phyloP scores from a whole-genome alignment of 768 basidiomycete genomes.

The Mycena vitilis region DNA sequence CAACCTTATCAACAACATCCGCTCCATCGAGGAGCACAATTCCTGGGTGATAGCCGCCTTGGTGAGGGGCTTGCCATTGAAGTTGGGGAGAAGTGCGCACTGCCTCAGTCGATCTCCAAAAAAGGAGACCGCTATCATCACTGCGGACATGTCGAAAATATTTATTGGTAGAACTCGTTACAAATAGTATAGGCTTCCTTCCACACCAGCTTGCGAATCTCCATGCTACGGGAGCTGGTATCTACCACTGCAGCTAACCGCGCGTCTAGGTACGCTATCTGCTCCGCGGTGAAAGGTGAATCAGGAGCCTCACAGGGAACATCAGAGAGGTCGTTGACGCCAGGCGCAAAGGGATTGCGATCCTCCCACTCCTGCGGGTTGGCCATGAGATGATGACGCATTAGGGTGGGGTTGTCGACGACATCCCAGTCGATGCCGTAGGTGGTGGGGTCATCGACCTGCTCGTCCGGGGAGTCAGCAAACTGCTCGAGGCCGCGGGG shows the following conservation, averaged over 20 bases:
- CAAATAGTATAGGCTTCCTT: slow-evolving; percentile 5
- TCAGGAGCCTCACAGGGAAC: slow-evolving; percentile 4
- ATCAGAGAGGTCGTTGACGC: not conserved
- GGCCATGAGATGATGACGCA: slow-evolving; percentile 21
- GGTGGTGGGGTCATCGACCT: slow-evolving; percentile 3
- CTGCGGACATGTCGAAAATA: too few species aligned
- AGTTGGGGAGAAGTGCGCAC: too few species aligned
- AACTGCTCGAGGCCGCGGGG: slow-evolving; percentile 27
- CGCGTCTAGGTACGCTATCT: not conserved
- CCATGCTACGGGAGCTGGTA: slow-evolving; percentile 5
- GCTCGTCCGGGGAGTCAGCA: not conserved
- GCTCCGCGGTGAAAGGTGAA: slow-evolving; percentile 1
- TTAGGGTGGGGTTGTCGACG: slow-evolving; percentile 11
- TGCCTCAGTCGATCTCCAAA: too few species aligned
- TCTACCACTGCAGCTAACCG: not conserved
- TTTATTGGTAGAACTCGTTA: not conserved
- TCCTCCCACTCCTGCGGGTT: slow-evolving; percentile 29
- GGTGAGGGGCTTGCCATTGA: too few species aligned
- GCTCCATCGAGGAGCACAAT: slow-evolving; percentile 1
- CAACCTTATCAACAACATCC: not conserved
- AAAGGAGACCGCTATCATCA: too few species aligned
- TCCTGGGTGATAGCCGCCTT: slow-evolving; percentile 1
- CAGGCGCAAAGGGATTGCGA: slow-evolving; percentile 17
- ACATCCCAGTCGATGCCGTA: slow-evolving; percentile 37
- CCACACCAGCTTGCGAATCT: slow-evolving; percentile 9